phyloP scores from a whole-genome alignment of 2,329 filamentous ascomycete species.

The Fusarium nelsonii region DNA sequence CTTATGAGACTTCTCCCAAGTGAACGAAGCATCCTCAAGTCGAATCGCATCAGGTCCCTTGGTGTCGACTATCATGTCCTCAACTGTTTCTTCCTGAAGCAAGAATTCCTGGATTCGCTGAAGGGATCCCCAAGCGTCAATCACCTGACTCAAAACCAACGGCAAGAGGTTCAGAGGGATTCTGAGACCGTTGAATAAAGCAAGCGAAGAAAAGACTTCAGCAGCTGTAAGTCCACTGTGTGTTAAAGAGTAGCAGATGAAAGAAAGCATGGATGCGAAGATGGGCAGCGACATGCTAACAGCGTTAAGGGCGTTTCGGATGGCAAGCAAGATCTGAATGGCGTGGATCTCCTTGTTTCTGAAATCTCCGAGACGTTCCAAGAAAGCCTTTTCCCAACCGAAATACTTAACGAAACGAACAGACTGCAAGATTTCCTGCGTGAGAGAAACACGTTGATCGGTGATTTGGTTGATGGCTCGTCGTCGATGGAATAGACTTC shows the following conservation, averaged over 20 bases:
- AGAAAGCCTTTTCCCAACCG: conserved; percentile 91
- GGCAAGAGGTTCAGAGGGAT: conserved; percentile 92
- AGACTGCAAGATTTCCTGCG: conserved; percentile 90
- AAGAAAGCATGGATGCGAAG: conserved; percentile 94
- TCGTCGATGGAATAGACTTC: conserved; percentile 79
- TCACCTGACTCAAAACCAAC: conserved; percentile 86
- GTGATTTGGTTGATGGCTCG: conserved; percentile 91
- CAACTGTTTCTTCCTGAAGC: conserved; percentile 84
- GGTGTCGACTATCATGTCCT: conserved; percentile 69
- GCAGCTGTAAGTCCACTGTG: conserved; percentile 79
- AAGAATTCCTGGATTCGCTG: conserved; percentile 90
- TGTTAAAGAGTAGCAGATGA: conserved; percentile 82
- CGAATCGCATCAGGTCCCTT: conserved; percentile 78
- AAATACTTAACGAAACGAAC: conserved; percentile 98
- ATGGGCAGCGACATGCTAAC: conserved; percentile 88
- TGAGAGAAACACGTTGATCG: conserved; percentile 89
- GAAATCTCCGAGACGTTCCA: conserved; percentile 79
- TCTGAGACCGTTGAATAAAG: conserved; percentile 91
- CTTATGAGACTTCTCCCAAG: conserved; percentile 80
- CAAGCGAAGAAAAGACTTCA: conserved; percentile 91
- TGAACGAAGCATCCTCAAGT: conserved; percentile 80
- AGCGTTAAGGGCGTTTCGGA: conserved; percentile 87
- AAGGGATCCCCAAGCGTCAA: conserved; percentile 88
- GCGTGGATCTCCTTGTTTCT: conserved; percentile 81
- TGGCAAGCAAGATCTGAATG: conserved; percentile 86